phyloP scores from a whole-genome alignment of 1,284 basidiomycete species.

The Pyrrhoderma lamaoense region DNA sequence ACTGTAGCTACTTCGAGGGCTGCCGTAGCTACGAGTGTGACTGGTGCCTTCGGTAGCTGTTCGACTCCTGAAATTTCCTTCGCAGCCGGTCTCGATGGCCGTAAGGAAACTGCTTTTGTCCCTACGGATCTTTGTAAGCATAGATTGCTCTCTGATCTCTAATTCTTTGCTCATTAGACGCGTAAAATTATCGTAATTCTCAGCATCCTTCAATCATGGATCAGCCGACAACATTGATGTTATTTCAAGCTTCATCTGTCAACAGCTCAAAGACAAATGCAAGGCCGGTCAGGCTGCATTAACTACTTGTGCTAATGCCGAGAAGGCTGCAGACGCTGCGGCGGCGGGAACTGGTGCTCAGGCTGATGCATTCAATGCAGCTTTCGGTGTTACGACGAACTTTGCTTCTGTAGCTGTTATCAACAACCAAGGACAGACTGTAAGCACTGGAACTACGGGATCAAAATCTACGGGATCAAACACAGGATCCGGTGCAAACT shows the following conservation, averaged over 20 bases:
- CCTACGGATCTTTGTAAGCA: constrained; percentile 19
- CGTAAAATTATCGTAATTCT: too few relatives aligned
- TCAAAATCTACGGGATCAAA: neutral
- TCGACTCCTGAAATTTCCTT: constrained; percentile 20
- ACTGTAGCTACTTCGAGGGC: constrained; percentile 23
- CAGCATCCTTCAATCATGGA: constrained; percentile 18
- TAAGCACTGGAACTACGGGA: neutral
- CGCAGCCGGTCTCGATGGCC: constrained; percentile 21
- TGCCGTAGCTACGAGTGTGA: constrained; percentile 7
- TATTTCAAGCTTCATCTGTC: constrained; percentile 21
- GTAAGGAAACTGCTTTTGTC: constrained; percentile 20
- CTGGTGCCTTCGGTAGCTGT: constrained; percentile 18
- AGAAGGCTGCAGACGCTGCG: constrained; percentile 17
- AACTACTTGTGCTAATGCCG: constrained; percentile 12
- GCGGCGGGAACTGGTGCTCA: constrained; percentile 18
- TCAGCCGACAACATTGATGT: constrained; percentile 19
- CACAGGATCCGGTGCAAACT: neutral
- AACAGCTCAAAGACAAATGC: constrained; percentile 19
- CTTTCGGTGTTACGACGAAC: constrained; percentile 15
- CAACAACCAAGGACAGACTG: constrained; percentile 11
- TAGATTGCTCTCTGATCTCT: neutral
- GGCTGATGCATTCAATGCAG: constrained; percentile 16
- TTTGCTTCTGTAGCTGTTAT: constrained; percentile 12
- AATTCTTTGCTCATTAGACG: neutral
- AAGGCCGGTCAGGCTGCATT: constrained; percentile 16